Evolutionary conservation across 352 stramenopile genomes (phyloP), one percentile per base, ranked within the genome.

Genomic region (Pythium pyrilobum): DNA sequence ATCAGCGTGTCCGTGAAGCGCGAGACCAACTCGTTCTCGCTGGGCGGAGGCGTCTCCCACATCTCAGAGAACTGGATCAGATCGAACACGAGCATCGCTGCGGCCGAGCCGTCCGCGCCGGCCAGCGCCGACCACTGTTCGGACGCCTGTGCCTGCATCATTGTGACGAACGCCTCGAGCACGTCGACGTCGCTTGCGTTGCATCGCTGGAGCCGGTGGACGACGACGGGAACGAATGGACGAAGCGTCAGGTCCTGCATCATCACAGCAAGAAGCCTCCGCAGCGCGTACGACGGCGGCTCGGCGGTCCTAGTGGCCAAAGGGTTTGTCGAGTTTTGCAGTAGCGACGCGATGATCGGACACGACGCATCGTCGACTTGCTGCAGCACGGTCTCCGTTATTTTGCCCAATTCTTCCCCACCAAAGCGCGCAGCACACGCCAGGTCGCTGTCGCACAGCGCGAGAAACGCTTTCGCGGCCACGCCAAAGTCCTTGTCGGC

Each of bases 41-140:
- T 69, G 1, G 77, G 75, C 21, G 76, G 62, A 3, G 79, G 79
- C 0, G 28, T 39, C 28, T 92, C 79, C 81, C 81, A 92, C 23
- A 92, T 62, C 56, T 92, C 81, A 12, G 73, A 90, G 51, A 89
- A 89, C 40, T 71, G 60, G 52, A 87, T 81, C 18, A 90, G 49
- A 9, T 74, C 76, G 53, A 72, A 80, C 20, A 89, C 46, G 16
- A 89, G 50, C 41, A 77, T 61, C 3, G 68, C 68, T 0, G 59
- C 49, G 8, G 49, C 56, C 16, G 56, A 33, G 20, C 56, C 34
- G 9, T 40, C 62, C 11, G 56, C 37, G 2, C 40, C 29, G 8
- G 41, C 36, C 3, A 56, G 38, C 6, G 39, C 12, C 6, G 58
- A 37, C 16, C 45, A 38, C 25, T 56, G 28, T 7, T 33, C 13